A percentile compares a stretch with the other conserved stretches of the same genome.
These are phyloP conservation scores for Akebia trifoliata DNA, from an alignment of 164 flowering plant species.

Conservation along the genomic window DNA sequence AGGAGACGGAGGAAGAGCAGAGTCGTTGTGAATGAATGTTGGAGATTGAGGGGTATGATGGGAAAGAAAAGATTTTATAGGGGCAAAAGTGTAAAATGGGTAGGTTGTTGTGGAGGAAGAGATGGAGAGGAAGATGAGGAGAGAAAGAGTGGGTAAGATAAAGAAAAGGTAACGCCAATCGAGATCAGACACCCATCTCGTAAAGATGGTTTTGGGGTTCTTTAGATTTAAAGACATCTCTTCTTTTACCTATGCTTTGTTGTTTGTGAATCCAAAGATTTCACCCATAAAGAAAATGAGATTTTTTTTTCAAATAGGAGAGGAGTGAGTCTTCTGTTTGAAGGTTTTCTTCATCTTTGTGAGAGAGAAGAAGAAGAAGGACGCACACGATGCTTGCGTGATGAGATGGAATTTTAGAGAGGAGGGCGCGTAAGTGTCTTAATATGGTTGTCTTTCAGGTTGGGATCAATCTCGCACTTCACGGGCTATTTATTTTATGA, in stretches of 20 bases:
- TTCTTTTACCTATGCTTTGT: no score
- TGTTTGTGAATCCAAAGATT: background rate
- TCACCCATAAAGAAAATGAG: background rate
- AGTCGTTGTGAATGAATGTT: background rate
- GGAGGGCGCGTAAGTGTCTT: no score
- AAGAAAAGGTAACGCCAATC: slow-evolving; percentile 42
- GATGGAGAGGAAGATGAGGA: slow-evolving; percentile 37
- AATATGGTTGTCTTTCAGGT: no score
- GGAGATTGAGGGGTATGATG: slow-evolving; percentile 6
- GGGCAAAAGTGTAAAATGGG: slow-evolving; percentile 24
- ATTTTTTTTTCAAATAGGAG: background rate
- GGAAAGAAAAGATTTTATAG: slow-evolving; percentile 29
- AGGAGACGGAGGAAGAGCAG: slow-evolving; percentile 4
- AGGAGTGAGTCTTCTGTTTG: no score
- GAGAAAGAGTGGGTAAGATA: slow-evolving; percentile 30
- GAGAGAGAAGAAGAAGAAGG: background rate
- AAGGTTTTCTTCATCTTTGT: no score
- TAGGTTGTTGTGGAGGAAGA: slow-evolving; percentile 17
- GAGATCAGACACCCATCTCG: slow-evolving; percentile 34
- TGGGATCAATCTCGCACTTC: no score
- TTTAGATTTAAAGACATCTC: no score
- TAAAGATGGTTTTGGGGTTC: background rate
- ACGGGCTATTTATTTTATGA: no score
- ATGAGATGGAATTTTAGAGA: no score
- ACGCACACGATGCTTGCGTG: no score